A percentile compares a stretch with the other conserved stretches of the same genome.
Evolutionary conservation across 495 filamentous ascomycete species (phyloP).

Genomic region (Aspergillus panamensis): DNA sequence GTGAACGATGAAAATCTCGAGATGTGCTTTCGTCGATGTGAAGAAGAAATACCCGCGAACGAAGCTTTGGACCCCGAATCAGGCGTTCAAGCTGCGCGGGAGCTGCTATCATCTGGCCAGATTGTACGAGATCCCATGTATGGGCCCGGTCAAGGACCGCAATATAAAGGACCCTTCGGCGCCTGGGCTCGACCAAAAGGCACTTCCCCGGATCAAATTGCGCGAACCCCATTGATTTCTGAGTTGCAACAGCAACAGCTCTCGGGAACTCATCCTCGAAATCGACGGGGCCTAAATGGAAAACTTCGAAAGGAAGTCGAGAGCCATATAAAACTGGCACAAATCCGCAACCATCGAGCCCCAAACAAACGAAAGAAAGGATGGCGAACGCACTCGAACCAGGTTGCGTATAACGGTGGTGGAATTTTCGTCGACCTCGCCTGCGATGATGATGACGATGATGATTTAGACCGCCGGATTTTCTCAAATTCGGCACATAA

Average conservation of each 20-base stretch:
- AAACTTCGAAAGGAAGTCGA: slow-evolving; percentile 20
- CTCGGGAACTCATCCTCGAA: slow-evolving; percentile 20
- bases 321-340: slow-evolving; percentile 23
- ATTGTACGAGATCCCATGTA: slow-evolving; percentile 38
- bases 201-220: slow-evolving; percentile 16
- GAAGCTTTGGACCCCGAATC: slow-evolving; percentile 21
- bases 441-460: slow-evolving; percentile 20
- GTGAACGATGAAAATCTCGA: slow-evolving; percentile 18
- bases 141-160: slow-evolving; percentile 44
- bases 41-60: slow-evolving; percentile 4
- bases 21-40: slow-evolving; percentile 25
- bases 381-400: not conserved
- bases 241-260: slow-evolving; percentile 32
- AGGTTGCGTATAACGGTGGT: not conserved
- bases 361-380: slow-evolving; percentile 19
- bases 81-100: slow-evolving; percentile 27
- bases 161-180: slow-evolving; percentile 46
- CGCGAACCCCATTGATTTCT: slow-evolving; percentile 20
- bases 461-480: not conserved
- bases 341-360: slow-evolving; percentile 27
- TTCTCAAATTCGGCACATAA: slow-evolving; percentile 3
- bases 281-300: slow-evolving; percentile 25
- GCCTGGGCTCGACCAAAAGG: slow-evolving; percentile 36
- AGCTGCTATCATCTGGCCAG: slow-evolving; percentile 36
- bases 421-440: slow-evolving; percentile 17